A percentile compares a stretch with the other conserved stretches of the same genome.
Conservation (phyloP, 148 eudicot species). For the Talinum fruticosum region DNA sequence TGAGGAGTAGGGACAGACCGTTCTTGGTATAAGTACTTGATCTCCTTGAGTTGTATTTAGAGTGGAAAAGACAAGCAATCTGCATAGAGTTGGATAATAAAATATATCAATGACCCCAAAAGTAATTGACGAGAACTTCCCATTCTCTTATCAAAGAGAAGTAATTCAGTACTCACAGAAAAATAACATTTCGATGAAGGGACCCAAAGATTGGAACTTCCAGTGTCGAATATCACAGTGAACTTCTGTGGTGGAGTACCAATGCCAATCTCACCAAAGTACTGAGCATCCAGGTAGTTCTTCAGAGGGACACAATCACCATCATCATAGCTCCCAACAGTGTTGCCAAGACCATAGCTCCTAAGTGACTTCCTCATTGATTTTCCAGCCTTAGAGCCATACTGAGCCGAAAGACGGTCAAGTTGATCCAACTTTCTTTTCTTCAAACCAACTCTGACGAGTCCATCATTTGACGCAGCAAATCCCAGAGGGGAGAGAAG, state of each 20-base stretch:
- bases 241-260: slow-evolving; percentile 89
- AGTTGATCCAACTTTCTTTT: slow-evolving; percentile 56
- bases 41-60: slow-evolving; percentile 72
- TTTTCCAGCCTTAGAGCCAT: slow-evolving; percentile 31
- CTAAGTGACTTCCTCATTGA: slow-evolving; percentile 22
- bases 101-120: slow-evolving; percentile 15
- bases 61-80: slow-evolving; percentile 79
- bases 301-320: slow-evolving; percentile 54
- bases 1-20: slow-evolving; percentile 40
- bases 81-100: slow-evolving; percentile 27
- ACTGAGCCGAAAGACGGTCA: slow-evolving; percentile 37
- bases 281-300: slow-evolving; percentile 86
- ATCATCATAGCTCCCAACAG: slow-evolving; percentile 35
- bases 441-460: slow-evolving; percentile 68
- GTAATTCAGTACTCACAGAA: slow-evolving; percentile 50
- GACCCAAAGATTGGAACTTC: slow-evolving; percentile 95
- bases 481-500: slow-evolving; percentile 36
- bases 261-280: slow-evolving; percentile 88
- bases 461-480: slow-evolving; percentile 45
- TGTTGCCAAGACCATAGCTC: slow-evolving; percentile 32
- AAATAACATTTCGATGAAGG: slow-evolving; percentile 83
- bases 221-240: slow-evolving; percentile 87
- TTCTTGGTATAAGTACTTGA: slow-evolving; percentile 68
- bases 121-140: neutral
- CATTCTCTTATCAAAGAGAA: neutral